Evolutionary conservation across 768 basidiomycete species (phyloP).

Genomic region (Russula emetica): DNA sequence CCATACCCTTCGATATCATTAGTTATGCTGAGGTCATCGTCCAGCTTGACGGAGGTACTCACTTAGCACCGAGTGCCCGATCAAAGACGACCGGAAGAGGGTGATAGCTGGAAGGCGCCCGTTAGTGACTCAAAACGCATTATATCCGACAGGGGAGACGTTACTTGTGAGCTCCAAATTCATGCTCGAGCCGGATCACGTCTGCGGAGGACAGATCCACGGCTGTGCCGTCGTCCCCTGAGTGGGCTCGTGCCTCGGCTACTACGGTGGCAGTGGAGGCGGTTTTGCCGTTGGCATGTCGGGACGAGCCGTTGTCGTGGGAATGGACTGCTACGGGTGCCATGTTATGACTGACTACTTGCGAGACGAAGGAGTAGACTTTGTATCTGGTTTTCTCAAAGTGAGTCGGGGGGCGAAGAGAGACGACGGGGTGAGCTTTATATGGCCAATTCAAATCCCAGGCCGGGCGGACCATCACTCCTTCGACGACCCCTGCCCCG

Average conservation of each 20-base stretch:
- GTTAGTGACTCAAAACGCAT: neutral
- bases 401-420: neutral
- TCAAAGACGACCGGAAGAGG: conserved; percentile 95
- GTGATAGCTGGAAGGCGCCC: conserved; percentile 65
- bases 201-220: conserved; percentile 54
- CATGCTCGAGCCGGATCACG: conserved; percentile 76
- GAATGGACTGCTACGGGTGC: conserved; percentile 22
- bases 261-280: conserved; percentile 10
- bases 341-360: conserved; percentile 7
- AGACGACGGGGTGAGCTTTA: neutral
- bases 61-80: conserved; percentile 83
- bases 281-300: conserved; percentile 25
- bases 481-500: neutral
- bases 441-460: neutral
- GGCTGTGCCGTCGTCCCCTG: neutral
- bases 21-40: conserved; percentile 22
- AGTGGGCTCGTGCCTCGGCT: conserved; percentile 12
- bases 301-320: conserved; percentile 7
- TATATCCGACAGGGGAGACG: conserved; percentile 33
- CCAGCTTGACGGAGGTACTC: conserved; percentile 45
- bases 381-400: neutral
- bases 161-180: conserved; percentile 87
- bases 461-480: conserved; percentile 13
- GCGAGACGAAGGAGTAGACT: neutral
- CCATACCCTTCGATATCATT: conserved; percentile 58